Evolutionary conservation across 352 stramenopile genomes (phyloP).

Genomic region (Globisporangium cystogenes): DNA sequence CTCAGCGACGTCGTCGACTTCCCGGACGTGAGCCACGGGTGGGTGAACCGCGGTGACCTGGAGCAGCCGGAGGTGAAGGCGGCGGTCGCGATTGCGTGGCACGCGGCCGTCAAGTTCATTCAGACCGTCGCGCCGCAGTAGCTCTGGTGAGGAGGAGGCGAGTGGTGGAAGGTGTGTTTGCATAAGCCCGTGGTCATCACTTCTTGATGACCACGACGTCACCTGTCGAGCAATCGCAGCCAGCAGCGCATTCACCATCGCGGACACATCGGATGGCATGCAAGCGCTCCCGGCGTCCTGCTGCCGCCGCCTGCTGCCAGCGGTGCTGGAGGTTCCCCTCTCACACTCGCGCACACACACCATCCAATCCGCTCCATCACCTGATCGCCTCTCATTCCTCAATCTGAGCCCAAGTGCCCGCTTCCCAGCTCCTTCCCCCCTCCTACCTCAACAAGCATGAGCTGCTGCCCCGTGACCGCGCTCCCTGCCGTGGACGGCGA

Average conservation of each 20-base stretch:
- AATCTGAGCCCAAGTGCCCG: background rate
- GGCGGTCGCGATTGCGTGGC: constrained; percentile 37
- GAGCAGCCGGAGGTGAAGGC: constrained; percentile 24
- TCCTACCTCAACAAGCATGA: constrained; percentile 11
- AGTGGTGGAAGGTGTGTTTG: too few relatives aligned
- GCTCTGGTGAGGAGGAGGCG: too few relatives aligned
- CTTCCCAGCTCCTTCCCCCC: background rate
- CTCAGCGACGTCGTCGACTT: constrained; percentile 36
- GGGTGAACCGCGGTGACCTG: constrained; percentile 56
- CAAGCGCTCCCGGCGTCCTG: too few relatives aligned
- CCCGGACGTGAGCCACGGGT: constrained; percentile 38
- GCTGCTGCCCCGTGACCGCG: constrained; percentile 31
- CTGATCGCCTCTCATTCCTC: background rate
- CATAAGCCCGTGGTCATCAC: too few relatives aligned
- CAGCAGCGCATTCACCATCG: too few relatives aligned
- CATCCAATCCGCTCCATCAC: too few relatives aligned
- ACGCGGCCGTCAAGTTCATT: constrained; percentile 25
- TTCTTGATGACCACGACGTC: too few relatives aligned
- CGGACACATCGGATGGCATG: too few relatives aligned
- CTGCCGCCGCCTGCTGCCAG: too few relatives aligned
- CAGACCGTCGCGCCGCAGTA: constrained; percentile 24
- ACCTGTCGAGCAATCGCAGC: too few relatives aligned
- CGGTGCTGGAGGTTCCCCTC: too few relatives aligned
- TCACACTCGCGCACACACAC: too few relatives aligned
- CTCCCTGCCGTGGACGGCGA: constrained; percentile 18